Conservation (phyloP, 352 stramenopile species). For the Globisporangium parvum region DNA sequence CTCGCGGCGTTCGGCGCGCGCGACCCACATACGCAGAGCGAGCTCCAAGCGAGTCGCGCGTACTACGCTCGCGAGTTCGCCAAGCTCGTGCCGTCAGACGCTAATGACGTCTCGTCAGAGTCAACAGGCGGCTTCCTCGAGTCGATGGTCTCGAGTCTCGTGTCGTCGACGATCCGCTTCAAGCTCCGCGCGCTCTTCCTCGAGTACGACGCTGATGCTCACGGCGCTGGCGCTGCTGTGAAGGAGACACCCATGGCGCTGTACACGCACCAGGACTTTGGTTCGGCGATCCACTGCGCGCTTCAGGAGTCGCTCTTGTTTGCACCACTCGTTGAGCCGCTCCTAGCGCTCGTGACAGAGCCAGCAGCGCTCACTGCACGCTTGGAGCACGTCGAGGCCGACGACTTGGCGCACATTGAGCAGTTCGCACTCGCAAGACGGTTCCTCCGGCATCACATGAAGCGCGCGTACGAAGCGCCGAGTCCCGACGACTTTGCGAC, state of each 20-base stretch:
- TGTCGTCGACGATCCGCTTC: constrained; percentile 50
- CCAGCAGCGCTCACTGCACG: constrained; percentile 8
- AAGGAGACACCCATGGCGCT: constrained; percentile 21
- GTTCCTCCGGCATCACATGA: constrained; percentile 45
- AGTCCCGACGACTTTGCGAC: constrained; percentile 19
- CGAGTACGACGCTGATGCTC: constrained; percentile 33
- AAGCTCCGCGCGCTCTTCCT: constrained; percentile 62
- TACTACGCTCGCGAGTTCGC: constrained; percentile 47
- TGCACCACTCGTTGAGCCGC: constrained; percentile 21
- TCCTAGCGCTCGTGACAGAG: constrained; percentile 18
- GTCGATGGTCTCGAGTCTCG: constrained; percentile 39
- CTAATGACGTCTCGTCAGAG: background rate
- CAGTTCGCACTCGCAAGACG: constrained; percentile 49
- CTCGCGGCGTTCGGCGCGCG: constrained; percentile 21
- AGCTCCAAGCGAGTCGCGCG: constrained; percentile 28
- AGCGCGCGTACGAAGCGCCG: constrained; percentile 17
- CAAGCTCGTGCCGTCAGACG: constrained; percentile 19
- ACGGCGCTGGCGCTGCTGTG: constrained; percentile 8
- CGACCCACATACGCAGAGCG: constrained; percentile 31
- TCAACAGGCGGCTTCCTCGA: constrained; percentile 34
- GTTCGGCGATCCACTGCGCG: constrained; percentile 65
- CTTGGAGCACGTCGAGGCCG: constrained; percentile 11
- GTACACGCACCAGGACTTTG: constrained; percentile 72
- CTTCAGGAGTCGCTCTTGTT: constrained; percentile 50
- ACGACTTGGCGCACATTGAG: constrained; percentile 48